These are phyloP conservation scores for Pichia thaimueangensis DNA, from an alignment of 805 yeast species.

Conservation along the genomic window DNA sequence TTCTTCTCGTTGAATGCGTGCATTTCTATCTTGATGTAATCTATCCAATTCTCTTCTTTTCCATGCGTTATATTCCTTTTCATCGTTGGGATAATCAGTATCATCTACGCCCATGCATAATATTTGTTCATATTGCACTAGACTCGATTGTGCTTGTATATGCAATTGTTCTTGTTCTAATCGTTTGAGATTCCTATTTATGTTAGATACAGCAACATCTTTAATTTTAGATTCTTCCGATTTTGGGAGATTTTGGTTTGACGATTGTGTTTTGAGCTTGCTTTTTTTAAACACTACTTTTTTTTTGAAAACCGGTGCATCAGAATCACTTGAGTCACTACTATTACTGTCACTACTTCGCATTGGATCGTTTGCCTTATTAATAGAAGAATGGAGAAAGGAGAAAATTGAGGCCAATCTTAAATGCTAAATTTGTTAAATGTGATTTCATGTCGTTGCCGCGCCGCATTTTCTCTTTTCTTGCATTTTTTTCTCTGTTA, in stretches of 20 bases:
- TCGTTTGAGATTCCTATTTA: conserved; percentile 3
- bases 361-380: background rate
- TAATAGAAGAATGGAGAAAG: too few species aligned
- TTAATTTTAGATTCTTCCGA: background rate
- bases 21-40: conserved; percentile 24
- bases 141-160: background rate
- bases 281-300: background rate
- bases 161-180: background rate
- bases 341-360: background rate
- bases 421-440: too few species aligned
- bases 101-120: conserved; percentile 41
- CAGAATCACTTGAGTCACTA: conserved; percentile 2
- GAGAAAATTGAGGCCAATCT: too few species aligned
- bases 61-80: conserved; percentile 32
- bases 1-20: conserved; percentile 21
- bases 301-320: background rate
- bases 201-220: conserved; percentile 3
- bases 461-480: too few species aligned
- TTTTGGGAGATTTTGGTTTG: background rate
- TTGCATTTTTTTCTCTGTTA: too few species aligned
- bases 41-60: conserved; percentile 29
- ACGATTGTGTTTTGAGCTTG: background rate
- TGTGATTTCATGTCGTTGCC: too few species aligned
- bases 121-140: conserved; percentile 2
- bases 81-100: conserved; percentile 44